Evolutionary conservation across 352 stramenopile genomes (phyloP).

Genomic region (Phytophthora niederhauseri): DNA sequence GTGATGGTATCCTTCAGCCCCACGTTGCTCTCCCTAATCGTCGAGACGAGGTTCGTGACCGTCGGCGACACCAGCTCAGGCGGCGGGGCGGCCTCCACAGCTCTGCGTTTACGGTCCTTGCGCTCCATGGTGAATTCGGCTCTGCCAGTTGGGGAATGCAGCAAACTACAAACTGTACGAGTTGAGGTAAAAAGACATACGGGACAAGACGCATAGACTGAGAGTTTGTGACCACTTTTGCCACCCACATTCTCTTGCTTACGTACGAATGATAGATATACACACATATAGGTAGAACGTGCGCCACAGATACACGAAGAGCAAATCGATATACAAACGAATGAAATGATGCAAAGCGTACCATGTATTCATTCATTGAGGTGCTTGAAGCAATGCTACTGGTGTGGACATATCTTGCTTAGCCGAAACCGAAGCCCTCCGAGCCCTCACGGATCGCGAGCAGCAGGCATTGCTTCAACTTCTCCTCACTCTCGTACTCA

Average conservation of each 20-base stretch:
- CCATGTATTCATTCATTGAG: constrained; percentile 19
- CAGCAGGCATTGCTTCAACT: constrained; percentile 97
- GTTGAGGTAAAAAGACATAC: background rate
- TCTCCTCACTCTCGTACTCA: constrained; percentile 97
- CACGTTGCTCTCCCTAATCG: constrained; percentile 16
- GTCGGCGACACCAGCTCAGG: constrained; percentile 20
- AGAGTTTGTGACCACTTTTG: too few relatives aligned
- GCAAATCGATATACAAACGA: too few relatives aligned
- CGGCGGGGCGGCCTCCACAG: constrained; percentile 16
- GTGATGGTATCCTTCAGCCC: constrained; percentile 21
- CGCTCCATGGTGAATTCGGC: constrained; percentile 26
- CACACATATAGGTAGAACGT: too few relatives aligned
- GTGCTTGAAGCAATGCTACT: constrained; percentile 18
- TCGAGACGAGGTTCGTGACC: constrained; percentile 24
- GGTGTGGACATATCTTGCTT: constrained; percentile 30
- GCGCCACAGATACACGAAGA: too few relatives aligned
- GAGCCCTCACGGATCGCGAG: constrained; percentile 98
- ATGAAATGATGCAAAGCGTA: background rate
- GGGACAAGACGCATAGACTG: too few relatives aligned
- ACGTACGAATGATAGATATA: too few relatives aligned
- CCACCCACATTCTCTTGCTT: too few relatives aligned
- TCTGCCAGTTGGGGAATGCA: background rate
- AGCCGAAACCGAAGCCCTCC: constrained; percentile 98
- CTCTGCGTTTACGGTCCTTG: constrained; percentile 32
- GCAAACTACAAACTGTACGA: background rate